Percentiles rank a stretch among this genome's conserved stretches.
Conservation (phyloP, 208 protist species). For the Acanthamoeba castellanii region DNA sequence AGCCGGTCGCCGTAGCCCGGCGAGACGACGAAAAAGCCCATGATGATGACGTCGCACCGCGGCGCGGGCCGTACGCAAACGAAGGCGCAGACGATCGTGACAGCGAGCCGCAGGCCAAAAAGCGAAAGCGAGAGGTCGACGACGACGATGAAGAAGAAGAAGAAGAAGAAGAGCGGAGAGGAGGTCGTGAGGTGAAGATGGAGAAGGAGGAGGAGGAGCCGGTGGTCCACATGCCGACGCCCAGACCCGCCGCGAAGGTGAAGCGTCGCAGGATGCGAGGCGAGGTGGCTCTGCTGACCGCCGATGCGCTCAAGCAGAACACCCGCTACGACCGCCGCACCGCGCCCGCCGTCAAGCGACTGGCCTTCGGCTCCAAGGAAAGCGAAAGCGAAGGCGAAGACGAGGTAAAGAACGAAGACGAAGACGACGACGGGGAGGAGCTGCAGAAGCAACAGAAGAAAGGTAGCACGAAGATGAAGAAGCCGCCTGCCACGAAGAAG, state of each 20-base stretch:
- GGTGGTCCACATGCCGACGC: neutral
- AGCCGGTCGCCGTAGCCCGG: no score
- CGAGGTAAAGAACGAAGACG: neutral
- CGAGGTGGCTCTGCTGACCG: no score
- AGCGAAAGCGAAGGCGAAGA: neutral
- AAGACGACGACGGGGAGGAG: neutral
- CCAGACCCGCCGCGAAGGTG: neutral
- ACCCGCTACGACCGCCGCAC: neutral
- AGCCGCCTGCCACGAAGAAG: neutral
- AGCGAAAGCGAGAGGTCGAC: neutral
- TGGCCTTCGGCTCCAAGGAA: neutral
- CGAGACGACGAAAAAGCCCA: neutral
- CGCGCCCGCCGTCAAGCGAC: neutral
- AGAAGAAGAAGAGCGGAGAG: conserved; percentile 15
- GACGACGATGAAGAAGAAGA: neutral
- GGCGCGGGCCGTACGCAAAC: neutral
- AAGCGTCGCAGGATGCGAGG: neutral
- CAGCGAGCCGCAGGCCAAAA: neutral
- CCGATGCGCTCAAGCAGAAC: neutral
- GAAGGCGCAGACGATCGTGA: neutral
- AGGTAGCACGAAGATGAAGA: neutral
- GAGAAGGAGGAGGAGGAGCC: neutral
- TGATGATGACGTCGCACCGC: neutral
- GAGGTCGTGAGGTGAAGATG: neutral
- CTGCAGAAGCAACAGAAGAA: neutral